phyloP scores from a whole-genome alignment of 164 flowering plant species.

The Macadamia tetraphylla region DNA sequence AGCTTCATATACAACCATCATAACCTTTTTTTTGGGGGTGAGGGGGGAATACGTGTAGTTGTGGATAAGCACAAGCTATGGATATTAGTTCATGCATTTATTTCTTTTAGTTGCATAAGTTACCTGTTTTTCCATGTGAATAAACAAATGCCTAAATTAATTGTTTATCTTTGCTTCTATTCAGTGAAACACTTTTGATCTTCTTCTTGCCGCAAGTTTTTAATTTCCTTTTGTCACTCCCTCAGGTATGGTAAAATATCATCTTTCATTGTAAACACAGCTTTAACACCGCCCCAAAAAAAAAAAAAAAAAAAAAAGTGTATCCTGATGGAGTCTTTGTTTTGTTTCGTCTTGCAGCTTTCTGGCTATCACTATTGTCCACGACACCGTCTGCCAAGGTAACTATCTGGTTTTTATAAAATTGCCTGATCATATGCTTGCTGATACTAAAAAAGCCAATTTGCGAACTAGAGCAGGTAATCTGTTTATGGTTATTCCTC shows the following conservation, averaged over 20 bases:
- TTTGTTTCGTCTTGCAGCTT: slow-evolving; percentile 40
- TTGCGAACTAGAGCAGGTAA: neutral
- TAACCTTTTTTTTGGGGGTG: too few relatives aligned
- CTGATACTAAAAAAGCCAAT: neutral
- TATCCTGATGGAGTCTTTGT: slow-evolving; percentile 12
- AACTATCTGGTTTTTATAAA: slow-evolving; percentile 1
- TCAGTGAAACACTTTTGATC: slow-evolving; percentile 89
- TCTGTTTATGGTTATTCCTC: neutral
- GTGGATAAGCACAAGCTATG: too few relatives aligned
- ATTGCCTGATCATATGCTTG: neutral
- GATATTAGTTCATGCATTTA: too few relatives aligned
- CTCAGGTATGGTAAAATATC: slow-evolving; percentile 62
- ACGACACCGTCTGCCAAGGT: slow-evolving; percentile 92
- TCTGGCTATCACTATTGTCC: slow-evolving; percentile 75
- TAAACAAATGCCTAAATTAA: neutral
- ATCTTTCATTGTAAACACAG: neutral
- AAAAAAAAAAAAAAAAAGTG: neutral
- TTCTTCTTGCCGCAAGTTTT: slow-evolving; percentile 90
- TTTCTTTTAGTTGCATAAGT: too few relatives aligned
- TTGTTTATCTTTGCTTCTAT: slow-evolving; percentile 2
- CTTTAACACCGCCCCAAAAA: neutral
- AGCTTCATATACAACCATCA: too few relatives aligned
- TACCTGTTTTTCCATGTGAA: neutral
- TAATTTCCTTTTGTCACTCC: slow-evolving; percentile 83
- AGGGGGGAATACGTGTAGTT: too few relatives aligned